Base-by-base conservation (phyloP, 2,329 filamentous ascomycete genomes). In the Ophiostoma sp. region DNA sequence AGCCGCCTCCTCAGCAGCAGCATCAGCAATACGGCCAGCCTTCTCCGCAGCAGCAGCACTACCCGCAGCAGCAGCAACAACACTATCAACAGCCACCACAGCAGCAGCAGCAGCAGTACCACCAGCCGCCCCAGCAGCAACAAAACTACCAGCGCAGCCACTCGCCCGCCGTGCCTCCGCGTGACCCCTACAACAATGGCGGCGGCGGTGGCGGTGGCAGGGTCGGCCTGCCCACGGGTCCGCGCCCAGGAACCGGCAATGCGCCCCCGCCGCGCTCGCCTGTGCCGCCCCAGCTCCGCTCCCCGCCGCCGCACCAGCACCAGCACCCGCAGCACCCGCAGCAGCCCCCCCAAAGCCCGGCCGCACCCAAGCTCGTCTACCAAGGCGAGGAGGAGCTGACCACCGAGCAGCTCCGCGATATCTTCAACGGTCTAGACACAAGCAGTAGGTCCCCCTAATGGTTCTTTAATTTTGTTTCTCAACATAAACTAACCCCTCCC, bases 361-460 rank as follows among this genome's bases (percentile, higher is more conserved):
- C 16, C 3, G 36, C 27, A 5, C 66, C 69, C 27, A 42, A 40
- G 6, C 67, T 71, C 36, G 55, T 71, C 36, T 72, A 69, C 65
- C 66, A 70, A 65, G 73, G 77, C 62, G 80, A 81, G 64, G 84
- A 87, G 66, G 89, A 93, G 75, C 84, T 89, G n/a, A 88, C 87
- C 0, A 64, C 52, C 5, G 70, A 71, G 18, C 67, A 71, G 67
- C 83, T 99, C 18, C 87, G 92, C 77, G 91, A 91, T 4, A 82
- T 98, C 40, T 99, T 98, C 80, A 85, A 91, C 70, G 92, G 93
- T 0, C 94, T 97, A 14, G 96, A 99, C 79, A 93, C 92, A 76
- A 85, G 92, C 78, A 14, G 27, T 27, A 27, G 27, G 27, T 27
- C 27, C 27, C 27, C 27, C 27, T 27, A 27, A 27, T 27, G 2